phyloP scores from a whole-genome alignment of 23 red algal genomes.

The Gracilariopsis chorda region DNA sequence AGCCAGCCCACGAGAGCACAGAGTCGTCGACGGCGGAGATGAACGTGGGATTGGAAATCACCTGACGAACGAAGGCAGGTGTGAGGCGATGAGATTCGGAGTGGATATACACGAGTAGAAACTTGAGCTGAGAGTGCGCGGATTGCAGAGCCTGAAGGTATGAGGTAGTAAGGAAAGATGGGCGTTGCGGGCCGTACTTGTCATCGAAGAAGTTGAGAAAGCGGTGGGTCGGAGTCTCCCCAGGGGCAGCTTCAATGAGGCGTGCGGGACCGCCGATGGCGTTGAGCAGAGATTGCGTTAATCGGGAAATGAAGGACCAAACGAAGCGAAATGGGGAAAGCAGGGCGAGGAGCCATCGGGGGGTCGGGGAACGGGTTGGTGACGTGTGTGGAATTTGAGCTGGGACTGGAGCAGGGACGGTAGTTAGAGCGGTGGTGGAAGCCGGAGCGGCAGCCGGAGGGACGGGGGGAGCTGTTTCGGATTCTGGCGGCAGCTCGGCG shows the following conservation, averaged over 20 bases:
- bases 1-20: constrained; percentile 81
- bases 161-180: constrained; percentile 25
- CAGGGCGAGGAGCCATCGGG: constrained; percentile 49
- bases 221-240: constrained; percentile 30
- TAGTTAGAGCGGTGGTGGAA: neutral
- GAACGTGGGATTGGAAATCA: constrained; percentile 55
- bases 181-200: constrained; percentile 24
- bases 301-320: constrained; percentile 38
- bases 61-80: constrained; percentile 61
- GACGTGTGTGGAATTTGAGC: neutral
- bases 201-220: constrained; percentile 52
- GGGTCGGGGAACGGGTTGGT: neutral
- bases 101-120: constrained; percentile 91
- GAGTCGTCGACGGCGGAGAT: constrained; percentile 60
- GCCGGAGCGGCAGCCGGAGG: neutral
- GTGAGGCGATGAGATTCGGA: constrained; percentile 72
- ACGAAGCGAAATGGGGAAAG: constrained; percentile 51
- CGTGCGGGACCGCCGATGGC: constrained; percentile 31
- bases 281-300: constrained; percentile 11
- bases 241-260: constrained; percentile 48
- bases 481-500: constrained; percentile 8
- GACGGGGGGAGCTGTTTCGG: neutral
- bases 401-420: neutral
- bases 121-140: constrained; percentile 62
- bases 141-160: constrained; percentile 32